Base-by-base conservation (phyloP, 208 protist genomes). In the Vickermania ingenoplastis region DNA sequence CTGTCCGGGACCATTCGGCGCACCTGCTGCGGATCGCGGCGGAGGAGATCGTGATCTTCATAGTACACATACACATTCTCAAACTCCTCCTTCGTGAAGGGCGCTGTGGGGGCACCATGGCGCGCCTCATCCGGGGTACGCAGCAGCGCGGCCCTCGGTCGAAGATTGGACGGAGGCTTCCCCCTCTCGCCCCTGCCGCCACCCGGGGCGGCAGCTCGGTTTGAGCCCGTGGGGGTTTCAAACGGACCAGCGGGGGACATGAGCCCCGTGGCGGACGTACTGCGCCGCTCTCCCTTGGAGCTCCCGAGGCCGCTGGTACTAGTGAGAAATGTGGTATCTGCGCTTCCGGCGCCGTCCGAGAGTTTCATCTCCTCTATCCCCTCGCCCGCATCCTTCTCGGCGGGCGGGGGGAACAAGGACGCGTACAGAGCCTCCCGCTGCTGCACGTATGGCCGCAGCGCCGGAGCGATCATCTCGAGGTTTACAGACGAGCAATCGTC, bases 11-110 rank as follows among this genome's bases (percentile, higher is more conserved):
- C 83, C 28, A 83, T 67, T 1, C 75, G 63, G 50, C 75, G 72
- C 59, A 94, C 79, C 5, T 71, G 64, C 3, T 49, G 17, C 27
- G 73, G 65, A 57, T 89, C 79, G 1, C 87, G 75, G 52, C 83
- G 66, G 4, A 82, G 50, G 26, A 91, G 23, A 17, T 77, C 63
- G 27, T 73, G 71, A 13, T 65, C 57, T 22, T 68, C 65, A 69
- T 89, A 91, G 63, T 91, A 94, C 2, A 59, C 50, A 62, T 94
- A 94, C 26, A 91, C 77, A 13, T 57, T 63, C 2, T 67, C 63
- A 48, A 84, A 71, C 22, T 70, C 59, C 2, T 27, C 25, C 1
- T 36, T 36, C 14, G 71, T 71, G 11, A 92, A 45, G 11, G 36
- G 36, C 7, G 36, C 36, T 17, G 36, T 17, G 36, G 7, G 36